Conservation (phyloP, 2,329 filamentous ascomycete genomes). For the Curvularia spicifera region DNA sequence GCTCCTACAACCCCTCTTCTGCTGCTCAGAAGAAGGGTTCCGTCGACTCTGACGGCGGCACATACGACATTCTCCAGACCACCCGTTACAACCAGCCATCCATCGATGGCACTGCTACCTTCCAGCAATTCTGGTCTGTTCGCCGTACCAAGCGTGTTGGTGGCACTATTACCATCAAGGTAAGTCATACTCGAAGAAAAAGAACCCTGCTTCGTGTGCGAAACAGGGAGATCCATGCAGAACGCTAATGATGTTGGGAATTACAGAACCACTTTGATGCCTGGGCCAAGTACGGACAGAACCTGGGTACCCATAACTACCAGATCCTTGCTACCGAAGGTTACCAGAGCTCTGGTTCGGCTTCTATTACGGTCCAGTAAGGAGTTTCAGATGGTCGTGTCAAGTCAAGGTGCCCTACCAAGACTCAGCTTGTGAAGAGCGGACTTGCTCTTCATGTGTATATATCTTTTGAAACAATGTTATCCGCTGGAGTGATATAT, state of each 20-base stretch:
- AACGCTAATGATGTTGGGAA: background rate
- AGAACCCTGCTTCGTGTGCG: constrained; percentile 10
- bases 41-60: constrained; percentile 59
- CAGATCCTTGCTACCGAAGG: constrained; percentile 64
- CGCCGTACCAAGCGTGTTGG: constrained; percentile 57
- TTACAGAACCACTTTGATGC: constrained; percentile 59
- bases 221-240: background rate
- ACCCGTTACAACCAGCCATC: constrained; percentile 60
- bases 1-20: constrained; percentile 57
- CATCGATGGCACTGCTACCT: constrained; percentile 62
- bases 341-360: constrained; percentile 58
- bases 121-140: constrained; percentile 63
- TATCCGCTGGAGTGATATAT: background rate
- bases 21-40: constrained; percentile 58
- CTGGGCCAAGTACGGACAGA: constrained; percentile 58
- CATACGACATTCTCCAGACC: constrained; percentile 60
- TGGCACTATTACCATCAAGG: constrained; percentile 57
- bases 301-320: constrained; percentile 59
- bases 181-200: background rate
- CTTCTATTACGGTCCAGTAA: constrained; percentile 55
- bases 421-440: background rate
- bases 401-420: background rate
- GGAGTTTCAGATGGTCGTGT: background rate
- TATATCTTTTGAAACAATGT: background rate
- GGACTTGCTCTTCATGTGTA: constrained; percentile 4